Evolutionary conservation across 331 rosid species (phyloP).

Genomic region (Rosa hybrid): DNA sequence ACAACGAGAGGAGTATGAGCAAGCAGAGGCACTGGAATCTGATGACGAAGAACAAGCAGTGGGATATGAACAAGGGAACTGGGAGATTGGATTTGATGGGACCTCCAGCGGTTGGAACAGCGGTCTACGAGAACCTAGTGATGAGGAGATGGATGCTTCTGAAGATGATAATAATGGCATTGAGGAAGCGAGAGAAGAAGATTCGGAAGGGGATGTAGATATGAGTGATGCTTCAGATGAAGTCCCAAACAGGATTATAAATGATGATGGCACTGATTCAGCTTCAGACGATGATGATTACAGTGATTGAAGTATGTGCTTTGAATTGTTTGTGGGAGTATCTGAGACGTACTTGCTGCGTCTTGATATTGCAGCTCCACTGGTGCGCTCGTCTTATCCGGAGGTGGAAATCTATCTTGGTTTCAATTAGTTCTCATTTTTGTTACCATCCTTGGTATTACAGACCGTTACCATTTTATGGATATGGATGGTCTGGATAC

Average conservation of each 20-base stretch:
- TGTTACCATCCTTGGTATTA: neutral
- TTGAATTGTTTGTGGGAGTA: conserved; percentile 29
- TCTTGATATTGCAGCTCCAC: conserved; percentile 53
- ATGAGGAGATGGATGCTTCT: conserved; percentile 75
- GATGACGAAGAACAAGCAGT: conserved; percentile 78
- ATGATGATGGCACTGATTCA: conserved; percentile 66
- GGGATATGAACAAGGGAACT: conserved; percentile 76
- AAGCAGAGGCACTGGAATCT: conserved; percentile 76
- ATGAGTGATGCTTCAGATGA: conserved; percentile 77
- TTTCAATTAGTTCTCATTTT: neutral
- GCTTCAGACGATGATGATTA: conserved; percentile 88
- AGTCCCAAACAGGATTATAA: conserved; percentile 42
- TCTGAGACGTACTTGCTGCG: conserved; percentile 38
- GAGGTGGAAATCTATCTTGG: neutral
- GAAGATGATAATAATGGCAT: conserved; percentile 72
- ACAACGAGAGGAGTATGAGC: conserved; percentile 40
- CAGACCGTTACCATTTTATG: neutral
- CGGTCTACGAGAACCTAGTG: conserved; percentile 59
- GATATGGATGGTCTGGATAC: conserved; percentile 1
- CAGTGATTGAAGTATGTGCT: conserved; percentile 56
- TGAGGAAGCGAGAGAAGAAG: conserved; percentile 69
- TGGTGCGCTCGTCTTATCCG: conserved; percentile 19
- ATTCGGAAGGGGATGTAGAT: conserved; percentile 65
- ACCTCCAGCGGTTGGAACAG: conserved; percentile 63
- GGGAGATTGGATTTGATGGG: conserved; percentile 76